phyloP scores from a whole-genome alignment of 495 filamentous ascomycete species.

The Wilcoxina mikolae region DNA sequence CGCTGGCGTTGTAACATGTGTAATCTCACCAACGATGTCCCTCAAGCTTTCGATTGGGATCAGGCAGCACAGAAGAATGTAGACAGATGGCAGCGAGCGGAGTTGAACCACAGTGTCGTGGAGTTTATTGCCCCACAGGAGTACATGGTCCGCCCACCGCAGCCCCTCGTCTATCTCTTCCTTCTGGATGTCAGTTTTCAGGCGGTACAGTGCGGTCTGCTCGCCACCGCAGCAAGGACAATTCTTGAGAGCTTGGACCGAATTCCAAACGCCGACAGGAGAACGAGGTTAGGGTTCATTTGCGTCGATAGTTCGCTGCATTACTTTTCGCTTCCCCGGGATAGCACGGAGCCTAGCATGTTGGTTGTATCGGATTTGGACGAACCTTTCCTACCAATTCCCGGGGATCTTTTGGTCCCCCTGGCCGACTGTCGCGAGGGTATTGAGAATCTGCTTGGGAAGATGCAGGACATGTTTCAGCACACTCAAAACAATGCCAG shows the following conservation, averaged over 20 bases:
- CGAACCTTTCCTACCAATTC: slow-evolving; percentile 91
- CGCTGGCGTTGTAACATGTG: slow-evolving; percentile 99
- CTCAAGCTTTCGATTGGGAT: slow-evolving; percentile 98
- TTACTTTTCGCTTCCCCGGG: slow-evolving; percentile 86
- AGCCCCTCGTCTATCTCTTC: slow-evolving; percentile 96
- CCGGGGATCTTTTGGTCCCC: slow-evolving; percentile 81
- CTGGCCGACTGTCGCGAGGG: slow-evolving; percentile 76
- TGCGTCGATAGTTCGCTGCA: slow-evolving; percentile 89
- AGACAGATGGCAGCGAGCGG: slow-evolving; percentile 75
- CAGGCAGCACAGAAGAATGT: slow-evolving; percentile 72
- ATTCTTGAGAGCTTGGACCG: slow-evolving; percentile 91
- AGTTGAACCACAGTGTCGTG: slow-evolving; percentile 85
- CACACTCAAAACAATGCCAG: slow-evolving; percentile 73
- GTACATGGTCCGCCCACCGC: slow-evolving; percentile 96
- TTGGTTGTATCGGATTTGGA: slow-evolving; percentile 91
- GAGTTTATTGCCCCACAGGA: slow-evolving; percentile 97
- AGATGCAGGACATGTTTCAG: slow-evolving; percentile 92
- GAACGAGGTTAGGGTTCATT: slow-evolving; percentile 87
- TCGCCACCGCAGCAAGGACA: slow-evolving; percentile 83
- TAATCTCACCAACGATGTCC: slow-evolving; percentile 94
- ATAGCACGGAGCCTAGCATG: slow-evolving; percentile 74
- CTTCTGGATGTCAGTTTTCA: slow-evolving; percentile 92
- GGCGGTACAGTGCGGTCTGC: slow-evolving; percentile 78
- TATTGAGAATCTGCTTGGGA: slow-evolving; percentile 78
- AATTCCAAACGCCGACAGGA: slow-evolving; percentile 89